A percentile compares a stretch with the other conserved stretches of the same genome.
phyloP scores from a whole-genome alignment of 164 flowering plant species.

The Litsea cubeba region DNA sequence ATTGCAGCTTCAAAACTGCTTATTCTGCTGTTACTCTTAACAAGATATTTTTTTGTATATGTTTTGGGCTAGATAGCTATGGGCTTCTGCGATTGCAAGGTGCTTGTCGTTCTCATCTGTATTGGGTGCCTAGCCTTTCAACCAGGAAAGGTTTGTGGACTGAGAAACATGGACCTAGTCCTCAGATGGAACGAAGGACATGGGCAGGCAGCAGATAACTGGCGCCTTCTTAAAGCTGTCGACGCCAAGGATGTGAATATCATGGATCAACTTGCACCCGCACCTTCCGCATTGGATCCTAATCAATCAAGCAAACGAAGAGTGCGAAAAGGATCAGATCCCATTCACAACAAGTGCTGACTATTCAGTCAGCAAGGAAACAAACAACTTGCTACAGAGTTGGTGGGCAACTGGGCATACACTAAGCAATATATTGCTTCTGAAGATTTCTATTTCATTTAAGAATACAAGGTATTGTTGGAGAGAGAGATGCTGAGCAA shows the following conservation, averaged over 20 bases:
- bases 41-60: conserved; percentile 19
- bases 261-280: conserved; percentile 34
- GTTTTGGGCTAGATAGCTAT: conserved; percentile 23
- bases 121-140: conserved; percentile 33
- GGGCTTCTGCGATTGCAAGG: conserved; percentile 30
- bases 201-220: conserved; percentile 2
- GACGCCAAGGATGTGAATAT: conserved; percentile 25
- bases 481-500: conserved; percentile 22
- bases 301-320: conserved; percentile 52
- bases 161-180: conserved; percentile 39
- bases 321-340: conserved; percentile 62
- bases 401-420: too few relatives aligned
- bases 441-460: conserved; percentile 8
- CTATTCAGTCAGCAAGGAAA: too few relatives aligned
- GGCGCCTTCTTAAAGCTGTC: conserved; percentile 12
- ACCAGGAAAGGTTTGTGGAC: conserved; percentile 36
- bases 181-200: conserved; percentile 28
- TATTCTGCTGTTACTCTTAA: conserved; percentile 16
- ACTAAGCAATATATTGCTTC: not conserved
- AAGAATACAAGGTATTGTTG: conserved; percentile 16
- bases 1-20: conserved; percentile 19
- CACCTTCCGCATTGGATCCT: conserved; percentile 47
- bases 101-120: conserved; percentile 35
- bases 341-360: conserved; percentile 73
- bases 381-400: not conserved